Base-by-base conservation (phyloP, 2,329 filamentous ascomycete genomes). In the Blumeriella jaapii region DNA sequence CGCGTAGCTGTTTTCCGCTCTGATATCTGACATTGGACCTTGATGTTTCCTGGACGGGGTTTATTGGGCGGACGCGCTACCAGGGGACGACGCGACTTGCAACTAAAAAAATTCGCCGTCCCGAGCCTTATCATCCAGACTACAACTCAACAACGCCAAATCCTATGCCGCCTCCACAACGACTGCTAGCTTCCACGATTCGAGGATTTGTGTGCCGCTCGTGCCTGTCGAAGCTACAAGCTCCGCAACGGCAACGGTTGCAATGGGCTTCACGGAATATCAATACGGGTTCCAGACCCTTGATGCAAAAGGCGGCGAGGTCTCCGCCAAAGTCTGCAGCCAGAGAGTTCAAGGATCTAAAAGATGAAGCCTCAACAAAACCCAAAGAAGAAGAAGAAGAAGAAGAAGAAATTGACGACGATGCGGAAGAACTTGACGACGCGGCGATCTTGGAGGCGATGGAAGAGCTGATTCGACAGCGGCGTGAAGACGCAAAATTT, bases 161-260 rank as follows among this genome's bases (percentile, higher is more conserved):
- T 48, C 49, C 40, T 47, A 56, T 55, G 54, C 51, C 52, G 45
- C 44, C 48, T 37, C 42, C 48, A 36, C 48, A 48, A 46, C 41
- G 34, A 18, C 29, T 49, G 40, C 31, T 51, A 19, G 36, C 48
- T 37, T 45, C 46, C 22, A 48, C 42, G 42, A 37, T 49, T 36
- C 41, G 47, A 42, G 51, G 50, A 3, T 56, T 47, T 32, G 45
- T 57, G 10, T 57, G 55, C 41, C 51, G 38, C 34, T 53, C 54
- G 45, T 57, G 55, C 36, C 38, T 49, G 29, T 45, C 45, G 15
- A 53, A 52, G 44, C 36, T 55, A 38, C 41, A 47, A 37, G 22
- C 23, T 22, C 27, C 40, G 16, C 38, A 14, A 16, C 36, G 27
- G 30, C 44, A 38, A 33, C 44, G 31, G 31, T 25, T 42, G 31